phyloP scores from a whole-genome alignment of 176 grass and related monocot species.

The Rhynchospora tenuis region DNA sequence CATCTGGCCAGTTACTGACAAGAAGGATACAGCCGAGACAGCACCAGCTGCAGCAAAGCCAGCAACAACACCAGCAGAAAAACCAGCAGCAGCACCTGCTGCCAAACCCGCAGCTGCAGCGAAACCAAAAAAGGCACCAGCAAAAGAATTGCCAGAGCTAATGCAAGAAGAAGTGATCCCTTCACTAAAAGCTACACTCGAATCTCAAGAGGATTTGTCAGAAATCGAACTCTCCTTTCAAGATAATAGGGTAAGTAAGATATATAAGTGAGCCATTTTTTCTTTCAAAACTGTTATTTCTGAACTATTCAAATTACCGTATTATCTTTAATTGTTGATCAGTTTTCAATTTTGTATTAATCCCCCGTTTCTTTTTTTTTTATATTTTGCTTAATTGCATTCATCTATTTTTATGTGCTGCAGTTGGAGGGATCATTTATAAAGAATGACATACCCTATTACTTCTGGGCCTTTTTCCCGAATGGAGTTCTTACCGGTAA shows the following conservation, averaged over 20 bases:
- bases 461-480: constrained; percentile 90
- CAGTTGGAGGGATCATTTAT: constrained; percentile 87
- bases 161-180: constrained; percentile 95
- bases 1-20: constrained; percentile 13
- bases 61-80: constrained; percentile 24
- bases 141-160: constrained; percentile 71
- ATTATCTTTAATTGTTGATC: not conserved
- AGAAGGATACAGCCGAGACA: not conserved
- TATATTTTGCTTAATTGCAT: not conserved
- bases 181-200: constrained; percentile 45
- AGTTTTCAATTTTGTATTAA: not conserved
- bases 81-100: constrained; percentile 16
- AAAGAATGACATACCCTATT: constrained; percentile 62
- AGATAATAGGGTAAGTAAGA: constrained; percentile 68
- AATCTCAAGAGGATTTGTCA: constrained; percentile 69
- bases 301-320: not conserved
- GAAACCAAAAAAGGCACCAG: constrained; percentile 67
- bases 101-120: constrained; percentile 26
- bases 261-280: not conserved
- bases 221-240: constrained; percentile 68
- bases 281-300: not conserved
- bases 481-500: constrained; percentile 70
- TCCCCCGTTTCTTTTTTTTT: not conserved
- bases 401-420: constrained; percentile 21
- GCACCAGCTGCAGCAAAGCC: not conserved